Evolutionary conservation across 163 green algal species (phyloP), one percentile per base, ranked within the genome.

Genomic region (Chloroidium sp.): DNA sequence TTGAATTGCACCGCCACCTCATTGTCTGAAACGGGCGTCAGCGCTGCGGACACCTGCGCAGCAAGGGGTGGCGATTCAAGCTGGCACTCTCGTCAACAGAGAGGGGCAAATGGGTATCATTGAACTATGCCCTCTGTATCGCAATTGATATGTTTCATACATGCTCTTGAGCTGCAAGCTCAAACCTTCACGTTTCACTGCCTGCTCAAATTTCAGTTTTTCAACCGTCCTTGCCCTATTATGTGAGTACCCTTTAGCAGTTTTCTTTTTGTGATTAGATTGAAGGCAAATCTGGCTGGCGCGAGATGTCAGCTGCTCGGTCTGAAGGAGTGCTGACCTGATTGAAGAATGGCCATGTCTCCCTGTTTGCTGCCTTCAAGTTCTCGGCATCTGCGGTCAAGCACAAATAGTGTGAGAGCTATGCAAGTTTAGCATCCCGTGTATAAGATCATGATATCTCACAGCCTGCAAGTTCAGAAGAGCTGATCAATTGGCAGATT

Each of bases 311-410:
- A 36, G 36, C 36, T 36, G 36, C 36, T 36, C 36, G 36, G 36
- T 36, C 36, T 36, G 36, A 36, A 36, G 67, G 69, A 12, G 59
- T 58, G 12, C 80, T 69, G 69, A 91, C 90, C 85, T 90, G 81
- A 80, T 95, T 97, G 84, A 92, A 97, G 62, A 96, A 90, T 12
- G 93, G 93, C 4, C 77, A 86, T 0, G 89, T 92, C 85, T 97
- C 92, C 78, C 89, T 79, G 86, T 97, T 97, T 74, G 84, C 79
- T 0, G 93, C 93, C 57, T 84, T 89, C 10, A 93, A 80, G 6
- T 88, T 91, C 2, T 61, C 77, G 8, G 82, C 87, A 79, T 97
- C 93, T 91, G 86, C 75, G 83, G 6, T 59, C 60, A 76, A 61
- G 61, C 2, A 3, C 61, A 61, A 6, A 74, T 61, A 60, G 13